Evolutionary conservation across 2,329 filamentous ascomycete species (phyloP).

Genomic region (Akanthomyces muscarius): DNA sequence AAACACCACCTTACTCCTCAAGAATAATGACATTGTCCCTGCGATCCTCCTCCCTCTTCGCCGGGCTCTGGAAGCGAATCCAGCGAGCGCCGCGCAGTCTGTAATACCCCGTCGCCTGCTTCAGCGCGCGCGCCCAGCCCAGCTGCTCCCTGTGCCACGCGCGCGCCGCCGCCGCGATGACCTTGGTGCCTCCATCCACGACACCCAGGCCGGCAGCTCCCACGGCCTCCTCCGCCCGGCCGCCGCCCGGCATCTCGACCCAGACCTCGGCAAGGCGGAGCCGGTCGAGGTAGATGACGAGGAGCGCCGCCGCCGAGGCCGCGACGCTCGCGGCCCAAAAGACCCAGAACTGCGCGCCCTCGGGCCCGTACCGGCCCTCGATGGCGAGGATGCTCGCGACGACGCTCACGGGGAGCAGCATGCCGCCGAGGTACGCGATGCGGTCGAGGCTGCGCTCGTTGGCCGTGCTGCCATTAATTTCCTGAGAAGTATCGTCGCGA

Average conservation of each 20-base stretch:
- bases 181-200: constrained; percentile 18
- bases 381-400: constrained; percentile 47
- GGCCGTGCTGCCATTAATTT: constrained; percentile 14
- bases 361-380: constrained; percentile 41
- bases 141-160: constrained; percentile 41
- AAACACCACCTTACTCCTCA: background rate
- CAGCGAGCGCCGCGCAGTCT: constrained; percentile 11
- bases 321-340: constrained; percentile 44
- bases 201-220: constrained; percentile 20
- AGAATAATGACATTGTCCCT: background rate
- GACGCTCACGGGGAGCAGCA: constrained; percentile 45
- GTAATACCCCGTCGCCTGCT: constrained; percentile 38
- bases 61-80: constrained; percentile 13
- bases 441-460: constrained; percentile 42
- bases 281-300: constrained; percentile 47
- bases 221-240: constrained; percentile 20
- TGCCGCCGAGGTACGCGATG: constrained; percentile 46
- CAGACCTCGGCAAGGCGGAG: constrained; percentile 44
- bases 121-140: constrained; percentile 45
- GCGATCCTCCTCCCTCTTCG: background rate
- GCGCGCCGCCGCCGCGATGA: constrained; percentile 25
- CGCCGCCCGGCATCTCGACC: constrained; percentile 37
- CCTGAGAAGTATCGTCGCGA: no score
- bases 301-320: constrained; percentile 35
- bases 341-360: constrained; percentile 41